Evolutionary conservation across 768 basidiomycete species (phyloP).

Genomic region (Holtermannia corniformis): DNA sequence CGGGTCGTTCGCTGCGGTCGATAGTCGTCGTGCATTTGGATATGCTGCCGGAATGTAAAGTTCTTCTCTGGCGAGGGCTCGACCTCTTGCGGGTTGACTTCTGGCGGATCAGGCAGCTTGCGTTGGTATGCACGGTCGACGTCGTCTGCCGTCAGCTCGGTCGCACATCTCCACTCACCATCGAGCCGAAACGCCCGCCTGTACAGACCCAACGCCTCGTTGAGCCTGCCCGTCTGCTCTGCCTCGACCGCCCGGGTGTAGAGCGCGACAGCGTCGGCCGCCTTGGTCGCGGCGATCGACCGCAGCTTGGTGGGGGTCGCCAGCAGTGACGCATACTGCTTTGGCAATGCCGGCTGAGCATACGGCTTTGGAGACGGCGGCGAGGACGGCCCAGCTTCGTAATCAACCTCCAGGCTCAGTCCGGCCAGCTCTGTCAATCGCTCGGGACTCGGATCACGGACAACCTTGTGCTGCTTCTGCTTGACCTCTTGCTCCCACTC

Average conservation of each 20-base stretch:
- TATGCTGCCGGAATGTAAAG: slow-evolving; percentile 29
- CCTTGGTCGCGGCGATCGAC: not conserved
- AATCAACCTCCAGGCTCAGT: not conserved
- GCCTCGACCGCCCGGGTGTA: slow-evolving; percentile 63
- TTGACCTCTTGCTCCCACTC: slow-evolving; percentile 27
- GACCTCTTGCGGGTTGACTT: not conserved
- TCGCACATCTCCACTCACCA: slow-evolving; percentile 20
- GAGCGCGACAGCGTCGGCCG: slow-evolving; percentile 41
- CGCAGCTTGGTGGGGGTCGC: not conserved
- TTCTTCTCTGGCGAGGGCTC: slow-evolving; percentile 1
- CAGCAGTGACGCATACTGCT: not conserved
- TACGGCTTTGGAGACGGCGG: not conserved
- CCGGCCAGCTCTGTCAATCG: not conserved
- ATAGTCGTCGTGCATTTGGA: slow-evolving; percentile 35
- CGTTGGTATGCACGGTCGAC: slow-evolving; percentile 61
- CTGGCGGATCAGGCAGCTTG: slow-evolving; percentile 4
- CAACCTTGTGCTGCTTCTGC: slow-evolving; percentile 3
- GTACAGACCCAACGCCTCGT: slow-evolving; percentile 66
- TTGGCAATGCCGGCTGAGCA: slow-evolving; percentile 1
- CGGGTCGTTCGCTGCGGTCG: not conserved
- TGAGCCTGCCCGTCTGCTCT: slow-evolving; percentile 65
- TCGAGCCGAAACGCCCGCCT: slow-evolving; percentile 71
- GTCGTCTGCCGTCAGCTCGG: slow-evolving; percentile 42
- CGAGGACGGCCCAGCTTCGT: not conserved
- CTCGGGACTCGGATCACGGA: not conserved